Conservation (phyloP, 2,329 filamentous ascomycete genomes). For the Fusarium globosum region DNA sequence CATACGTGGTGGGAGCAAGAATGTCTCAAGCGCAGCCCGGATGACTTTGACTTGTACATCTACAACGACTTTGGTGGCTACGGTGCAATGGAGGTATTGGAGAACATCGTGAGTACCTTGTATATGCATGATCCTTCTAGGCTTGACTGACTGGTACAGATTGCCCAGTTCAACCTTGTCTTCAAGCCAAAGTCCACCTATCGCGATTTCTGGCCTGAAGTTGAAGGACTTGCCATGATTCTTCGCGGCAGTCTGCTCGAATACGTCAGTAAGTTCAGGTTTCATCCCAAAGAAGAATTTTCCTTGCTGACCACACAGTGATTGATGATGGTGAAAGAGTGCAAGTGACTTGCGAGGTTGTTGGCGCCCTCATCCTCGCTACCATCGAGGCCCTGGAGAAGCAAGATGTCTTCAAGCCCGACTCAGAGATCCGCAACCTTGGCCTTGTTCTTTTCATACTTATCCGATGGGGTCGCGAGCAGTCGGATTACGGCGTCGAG, state of each 20-base stretch:
- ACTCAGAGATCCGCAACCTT: constrained; percentile 34
- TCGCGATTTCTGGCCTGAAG: constrained; percentile 39
- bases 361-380: constrained; percentile 26
- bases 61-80: constrained; percentile 56
- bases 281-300: rapidly evolving
- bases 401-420: constrained; percentile 19
- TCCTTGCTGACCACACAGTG: constrained; percentile 1
- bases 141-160: neutral
- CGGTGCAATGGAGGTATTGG: constrained; percentile 54
- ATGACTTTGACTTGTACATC: constrained; percentile 55
- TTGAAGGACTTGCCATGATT: constrained; percentile 36
- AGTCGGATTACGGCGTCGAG: neutral
- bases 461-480: constrained; percentile 4
- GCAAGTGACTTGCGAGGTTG: constrained; percentile 12
- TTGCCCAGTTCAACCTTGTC: constrained; percentile 51
- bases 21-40: constrained; percentile 45
- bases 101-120: constrained; percentile 50
- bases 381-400: constrained; percentile 27
- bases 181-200: constrained; percentile 19
- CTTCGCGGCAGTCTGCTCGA: constrained; percentile 5
- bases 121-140: rapidly evolving
- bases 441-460: constrained; percentile 20
- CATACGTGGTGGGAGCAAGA: constrained; percentile 36
- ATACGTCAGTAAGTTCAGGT: constrained; percentile 11
- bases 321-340: constrained; percentile 11